Evolutionary conservation across 2,329 filamentous ascomycete genomes (phyloP).

Genomic region (Fusarium decemcellulare): DNA sequence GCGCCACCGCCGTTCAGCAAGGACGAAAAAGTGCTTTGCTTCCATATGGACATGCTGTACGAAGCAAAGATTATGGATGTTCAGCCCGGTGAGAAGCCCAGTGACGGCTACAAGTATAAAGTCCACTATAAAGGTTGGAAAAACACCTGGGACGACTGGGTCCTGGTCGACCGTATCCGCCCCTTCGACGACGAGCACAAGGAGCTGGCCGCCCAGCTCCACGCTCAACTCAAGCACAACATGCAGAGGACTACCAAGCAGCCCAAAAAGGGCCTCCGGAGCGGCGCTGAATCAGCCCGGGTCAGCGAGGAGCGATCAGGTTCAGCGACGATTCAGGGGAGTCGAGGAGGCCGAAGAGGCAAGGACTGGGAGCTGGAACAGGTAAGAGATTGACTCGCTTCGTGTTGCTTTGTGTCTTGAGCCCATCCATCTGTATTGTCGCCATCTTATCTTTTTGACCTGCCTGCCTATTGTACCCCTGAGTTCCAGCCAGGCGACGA

Average conservation of each 20-base stretch:
- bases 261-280: conserved; percentile 61
- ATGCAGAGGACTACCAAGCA: conserved; percentile 68
- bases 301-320: conserved; percentile 83
- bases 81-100: conserved; percentile 77
- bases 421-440: background rate
- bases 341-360: conserved; percentile 79
- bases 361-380: conserved; percentile 88
- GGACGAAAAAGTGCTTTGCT: conserved; percentile 96
- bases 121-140: conserved; percentile 99
- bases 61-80: conserved; percentile 96
- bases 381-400: conserved; percentile 63
- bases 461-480: conserved; percentile 16
- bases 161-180: conserved; percentile 90
- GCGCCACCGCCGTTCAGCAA: conserved; percentile 70
- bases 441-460: background rate
- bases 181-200: conserved; percentile 97
- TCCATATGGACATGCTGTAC: conserved; percentile 97
- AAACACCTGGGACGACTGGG: conserved; percentile 99
- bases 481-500: conserved; percentile 7
- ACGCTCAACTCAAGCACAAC: conserved; percentile 76
- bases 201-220: conserved; percentile 83
- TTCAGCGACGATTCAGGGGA: conserved; percentile 71
- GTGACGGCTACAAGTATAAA: conserved; percentile 83
- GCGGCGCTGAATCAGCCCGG: conserved; percentile 66
- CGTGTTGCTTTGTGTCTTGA: background rate